Evolutionary conservation across 2,329 filamentous ascomycete genomes (phyloP), one percentile per base, ranked within the genome.

Genomic region (Cucurbitaria berberidis): DNA sequence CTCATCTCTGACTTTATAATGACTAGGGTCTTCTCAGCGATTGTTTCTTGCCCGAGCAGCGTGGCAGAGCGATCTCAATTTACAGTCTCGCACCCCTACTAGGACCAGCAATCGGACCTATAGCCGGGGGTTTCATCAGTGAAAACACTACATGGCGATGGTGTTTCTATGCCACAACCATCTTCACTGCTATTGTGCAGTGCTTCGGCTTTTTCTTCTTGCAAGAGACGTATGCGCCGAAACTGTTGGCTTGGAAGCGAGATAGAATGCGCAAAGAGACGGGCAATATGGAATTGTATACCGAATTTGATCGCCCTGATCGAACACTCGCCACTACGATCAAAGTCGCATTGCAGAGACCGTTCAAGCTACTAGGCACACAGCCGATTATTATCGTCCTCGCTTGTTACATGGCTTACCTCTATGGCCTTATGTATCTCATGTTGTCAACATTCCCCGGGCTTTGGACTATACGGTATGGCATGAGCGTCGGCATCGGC

Each of bases 161-260:
- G 89, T 83, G 85, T 7, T 91, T 91, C 75, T 89, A 83, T 74
- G 79, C 84, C 0, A 88, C 86, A 0, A 84, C 85, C 1, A 87
- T 90, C 51, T 78, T 78, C 21, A 84, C 86, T 51, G 87, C 79
- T 1, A 53, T 84, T 11, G 82, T 91, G 45, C 86, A 89, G 67
- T 53, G 81, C 10, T 74, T 82, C 7, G 88, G 88, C 5, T 70
- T 89, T 43, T 82, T 87, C 68, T 81, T 87, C 59, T 78, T 86
- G 1, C 80, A 81, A 49, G 88, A 90, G 67, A 89, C 87, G 2
- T 89, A 89, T 70, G 83, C 81, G 0, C 86, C 87, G 0, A 83
- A 83, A 16, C 79, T 91, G 4, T 81, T 90, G 2, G 72, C 78
- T 24, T 75, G 79, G 57, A 88, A 86, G 68, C 84, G 85, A 35